Conservation (phyloP, 495 filamentous ascomycete species). For the Rhizodiscina lignyota region DNA sequence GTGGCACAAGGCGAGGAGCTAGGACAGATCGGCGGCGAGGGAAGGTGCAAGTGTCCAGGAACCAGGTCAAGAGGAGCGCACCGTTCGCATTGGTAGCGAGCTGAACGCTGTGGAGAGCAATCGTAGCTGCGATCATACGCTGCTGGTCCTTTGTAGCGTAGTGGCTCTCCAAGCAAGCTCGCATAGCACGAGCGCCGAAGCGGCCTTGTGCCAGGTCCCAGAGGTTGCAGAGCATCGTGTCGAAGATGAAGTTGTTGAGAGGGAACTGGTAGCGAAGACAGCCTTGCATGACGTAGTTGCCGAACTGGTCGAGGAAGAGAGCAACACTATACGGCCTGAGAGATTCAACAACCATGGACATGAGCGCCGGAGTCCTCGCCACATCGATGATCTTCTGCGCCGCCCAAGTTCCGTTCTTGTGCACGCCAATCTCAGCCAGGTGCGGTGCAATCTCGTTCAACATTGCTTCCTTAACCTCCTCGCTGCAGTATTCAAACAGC, state of each 20-base stretch:
- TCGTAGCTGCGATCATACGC: constrained; percentile 82
- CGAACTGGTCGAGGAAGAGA: constrained; percentile 91
- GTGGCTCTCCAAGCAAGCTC: constrained; percentile 92
- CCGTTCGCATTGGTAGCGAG: constrained; percentile 94
- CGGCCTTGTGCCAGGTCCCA: constrained; percentile 89
- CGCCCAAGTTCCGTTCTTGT: constrained; percentile 99
- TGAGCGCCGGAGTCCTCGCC: constrained; percentile 68
- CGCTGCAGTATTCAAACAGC: constrained; percentile 89
- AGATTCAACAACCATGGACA: constrained; percentile 65
- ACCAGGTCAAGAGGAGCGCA: constrained; percentile 88
- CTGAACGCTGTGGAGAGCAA: constrained; percentile 90
- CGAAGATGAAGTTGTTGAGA: constrained; percentile 92
- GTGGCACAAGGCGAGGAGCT: constrained; percentile 81
- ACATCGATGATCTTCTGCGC: constrained; percentile 99
- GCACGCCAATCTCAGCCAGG: constrained; percentile 87
- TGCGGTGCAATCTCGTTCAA: constrained; percentile 74
- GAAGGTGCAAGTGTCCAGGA: constrained; percentile 96
- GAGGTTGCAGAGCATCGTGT: constrained; percentile 87
- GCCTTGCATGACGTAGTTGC: constrained; percentile 94
- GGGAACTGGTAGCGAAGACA: constrained; percentile 80
- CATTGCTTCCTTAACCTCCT: constrained; percentile 82
- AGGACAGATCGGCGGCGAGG: constrained; percentile 81
- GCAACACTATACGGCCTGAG: constrained; percentile 74
- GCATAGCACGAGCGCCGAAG: constrained; percentile 90
- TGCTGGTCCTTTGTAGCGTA: constrained; percentile 91